Percentiles rank a stretch among this genome's conserved stretches.
Conservation (phyloP, 352 stramenopile species). For the Pythium dissotocum region DNA sequence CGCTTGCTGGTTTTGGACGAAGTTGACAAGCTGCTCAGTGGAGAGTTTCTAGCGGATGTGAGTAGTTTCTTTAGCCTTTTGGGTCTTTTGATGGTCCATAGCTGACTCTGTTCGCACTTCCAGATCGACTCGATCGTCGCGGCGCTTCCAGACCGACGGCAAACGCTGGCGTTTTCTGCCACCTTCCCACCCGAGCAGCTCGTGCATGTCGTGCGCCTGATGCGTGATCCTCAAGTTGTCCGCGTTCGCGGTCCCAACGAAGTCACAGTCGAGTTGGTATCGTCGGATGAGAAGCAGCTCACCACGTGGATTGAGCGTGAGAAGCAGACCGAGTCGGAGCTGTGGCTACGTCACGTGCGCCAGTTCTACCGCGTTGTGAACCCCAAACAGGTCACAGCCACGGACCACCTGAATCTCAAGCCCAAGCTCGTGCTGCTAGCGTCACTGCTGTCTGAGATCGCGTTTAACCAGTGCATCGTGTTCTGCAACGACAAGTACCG, state of each 20-base stretch:
- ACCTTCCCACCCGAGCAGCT: slow-evolving; percentile 78
- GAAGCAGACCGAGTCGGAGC: slow-evolving; percentile 44
- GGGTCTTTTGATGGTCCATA: background rate
- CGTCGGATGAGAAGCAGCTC: slow-evolving; percentile 39
- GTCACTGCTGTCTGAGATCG: slow-evolving; percentile 57
- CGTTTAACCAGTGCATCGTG: slow-evolving; percentile 80
- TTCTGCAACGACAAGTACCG: slow-evolving; percentile 87
- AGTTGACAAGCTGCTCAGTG: slow-evolving; percentile 77
- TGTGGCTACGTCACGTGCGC: slow-evolving; percentile 69
- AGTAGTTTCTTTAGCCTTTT: background rate
- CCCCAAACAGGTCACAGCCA: background rate
- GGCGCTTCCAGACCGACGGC: slow-evolving; percentile 54
- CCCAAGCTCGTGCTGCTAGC: slow-evolving; percentile 58
- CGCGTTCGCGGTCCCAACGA: slow-evolving; percentile 55
- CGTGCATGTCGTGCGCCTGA: slow-evolving; percentile 42
- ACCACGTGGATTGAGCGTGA: slow-evolving; percentile 53
- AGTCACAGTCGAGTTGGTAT: slow-evolving; percentile 69
- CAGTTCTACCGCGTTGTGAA: slow-evolving; percentile 71
- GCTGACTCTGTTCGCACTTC: background rate
- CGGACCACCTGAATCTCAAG: slow-evolving; percentile 44
- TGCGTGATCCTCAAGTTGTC: slow-evolving; percentile 75
- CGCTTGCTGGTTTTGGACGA: slow-evolving; percentile 76
- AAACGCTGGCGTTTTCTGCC: slow-evolving; percentile 79
- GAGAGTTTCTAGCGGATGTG: slow-evolving; percentile 72
- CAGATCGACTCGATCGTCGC: slow-evolving; percentile 65